A percentile compares a stretch with the other conserved stretches of the same genome.
phyloP scores from a whole-genome alignment of 352 stramenopile genomes.

The Blastocystis hominis region DNA sequence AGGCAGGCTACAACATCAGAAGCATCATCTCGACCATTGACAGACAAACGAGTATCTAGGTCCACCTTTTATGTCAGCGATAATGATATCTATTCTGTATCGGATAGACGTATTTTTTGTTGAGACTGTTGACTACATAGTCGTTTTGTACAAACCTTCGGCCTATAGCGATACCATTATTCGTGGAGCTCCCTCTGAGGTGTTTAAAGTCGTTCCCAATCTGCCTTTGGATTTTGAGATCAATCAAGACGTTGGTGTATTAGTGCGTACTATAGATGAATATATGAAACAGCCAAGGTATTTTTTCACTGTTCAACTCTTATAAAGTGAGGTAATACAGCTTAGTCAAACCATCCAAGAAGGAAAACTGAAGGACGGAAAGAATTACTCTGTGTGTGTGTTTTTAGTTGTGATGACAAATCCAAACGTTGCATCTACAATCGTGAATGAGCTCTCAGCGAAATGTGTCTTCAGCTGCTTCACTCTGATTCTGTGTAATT shows the following conservation, averaged over 20 bases:
- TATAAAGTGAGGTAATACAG: neutral
- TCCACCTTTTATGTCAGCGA: neutral
- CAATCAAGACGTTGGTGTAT: neutral
- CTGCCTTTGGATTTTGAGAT: slow-evolving; percentile 38
- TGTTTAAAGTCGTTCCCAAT: neutral
- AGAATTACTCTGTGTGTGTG: neutral
- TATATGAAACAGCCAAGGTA: slow-evolving; percentile 38
- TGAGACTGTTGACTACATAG: neutral
- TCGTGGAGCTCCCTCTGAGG: neutral
- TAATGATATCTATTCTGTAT: slow-evolving; percentile 3
- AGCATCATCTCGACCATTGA: neutral
- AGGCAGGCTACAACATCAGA: neutral
- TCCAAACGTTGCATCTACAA: neutral
- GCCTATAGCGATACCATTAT: neutral
- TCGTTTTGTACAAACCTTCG: slow-evolving; percentile 26
- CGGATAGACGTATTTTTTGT: neutral
- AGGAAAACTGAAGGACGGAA: neutral
- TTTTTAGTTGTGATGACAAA: neutral
- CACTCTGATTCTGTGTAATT: neutral
- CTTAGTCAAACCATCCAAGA: neutral
- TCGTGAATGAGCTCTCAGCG: neutral
- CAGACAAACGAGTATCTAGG: neutral
- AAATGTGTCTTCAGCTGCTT: neutral
- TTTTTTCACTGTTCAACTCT: neutral
- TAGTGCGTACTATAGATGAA: slow-evolving; percentile 7